Evolutionary conservation across 306 rosid species (phyloP).

Genomic region (Pueraria montana): DNA sequence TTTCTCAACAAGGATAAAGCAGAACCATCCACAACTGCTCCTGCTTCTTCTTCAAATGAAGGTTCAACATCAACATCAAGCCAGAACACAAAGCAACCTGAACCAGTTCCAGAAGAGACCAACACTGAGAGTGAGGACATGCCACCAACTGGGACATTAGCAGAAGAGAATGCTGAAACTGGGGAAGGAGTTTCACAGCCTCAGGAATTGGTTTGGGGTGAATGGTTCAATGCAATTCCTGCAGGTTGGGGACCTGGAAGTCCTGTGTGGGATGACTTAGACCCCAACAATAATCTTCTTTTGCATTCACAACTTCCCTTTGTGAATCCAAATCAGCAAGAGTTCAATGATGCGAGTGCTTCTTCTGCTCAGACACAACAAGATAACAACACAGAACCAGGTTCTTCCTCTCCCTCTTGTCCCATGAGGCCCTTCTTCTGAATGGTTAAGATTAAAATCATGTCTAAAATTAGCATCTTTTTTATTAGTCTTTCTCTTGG

Average conservation of each 20-base stretch:
- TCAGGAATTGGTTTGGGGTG: conserved; percentile 74
- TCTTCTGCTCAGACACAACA: conserved; percentile 51
- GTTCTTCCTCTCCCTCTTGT: conserved; percentile 60
- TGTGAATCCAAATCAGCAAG: conserved; percentile 51
- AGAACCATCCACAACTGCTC: conserved; percentile 45
- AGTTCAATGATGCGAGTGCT: conserved; percentile 37
- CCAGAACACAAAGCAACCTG: conserved; percentile 43
- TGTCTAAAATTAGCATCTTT: not conserved
- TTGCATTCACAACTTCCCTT: conserved; percentile 62
- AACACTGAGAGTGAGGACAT: conserved; percentile 42
- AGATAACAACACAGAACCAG: conserved; percentile 53
- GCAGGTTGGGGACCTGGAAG: conserved; percentile 91
- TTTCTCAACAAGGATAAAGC: conserved; percentile 69
- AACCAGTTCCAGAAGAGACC: conserved; percentile 38
- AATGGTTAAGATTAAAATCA: conserved; percentile 59
- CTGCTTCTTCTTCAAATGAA: conserved; percentile 42
- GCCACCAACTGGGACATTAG: conserved; percentile 38
- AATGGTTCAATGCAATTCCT: conserved; percentile 80
- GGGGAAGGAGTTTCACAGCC: conserved; percentile 56
- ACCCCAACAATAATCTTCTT: conserved; percentile 64
- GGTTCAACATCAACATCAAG: conserved; percentile 45
- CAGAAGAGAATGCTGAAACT: conserved; percentile 50
- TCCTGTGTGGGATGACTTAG: conserved; percentile 91
- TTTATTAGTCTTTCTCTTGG: not conserved
- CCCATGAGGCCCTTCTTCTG: conserved; percentile 64